phyloP scores from a whole-genome alignment of 345 rosid genomes.

The Luvunga scandens region DNA sequence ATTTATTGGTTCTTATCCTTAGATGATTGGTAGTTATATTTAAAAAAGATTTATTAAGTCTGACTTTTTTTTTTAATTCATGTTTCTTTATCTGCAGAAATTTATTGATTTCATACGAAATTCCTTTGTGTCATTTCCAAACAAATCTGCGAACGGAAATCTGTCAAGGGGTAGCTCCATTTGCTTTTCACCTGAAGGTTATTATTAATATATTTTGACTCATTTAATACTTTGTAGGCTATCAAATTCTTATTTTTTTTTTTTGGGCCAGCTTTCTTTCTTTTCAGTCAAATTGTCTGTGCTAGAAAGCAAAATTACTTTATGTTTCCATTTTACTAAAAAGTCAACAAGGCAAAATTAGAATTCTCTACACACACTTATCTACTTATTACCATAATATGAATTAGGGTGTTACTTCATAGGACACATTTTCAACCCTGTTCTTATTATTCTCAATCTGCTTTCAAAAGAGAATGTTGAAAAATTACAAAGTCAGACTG shows the following conservation, averaged over 20 bases:
- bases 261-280: background rate
- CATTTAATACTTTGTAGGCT: background rate
- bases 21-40: slow-evolving; percentile 6
- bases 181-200: slow-evolving; percentile 42
- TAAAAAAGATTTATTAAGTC: background rate
- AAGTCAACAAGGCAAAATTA: background rate
- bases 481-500: background rate
- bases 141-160: slow-evolving; percentile 32
- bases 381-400: background rate
- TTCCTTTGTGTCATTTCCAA: slow-evolving; percentile 55
- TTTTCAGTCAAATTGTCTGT: background rate
- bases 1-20: background rate
- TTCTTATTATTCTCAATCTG: background rate
- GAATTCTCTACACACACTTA: background rate
- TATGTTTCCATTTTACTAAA: background rate
- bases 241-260: background rate
- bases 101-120: slow-evolving; percentile 64
- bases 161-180: slow-evolving; percentile 26
- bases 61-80: background rate
- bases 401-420: background rate
- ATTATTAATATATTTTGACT: background rate
- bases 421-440: background rate
- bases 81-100: slow-evolving; percentile 45
- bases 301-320: background rate
- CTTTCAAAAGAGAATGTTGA: background rate